Evolutionary conservation across 768 basidiomycete genomes (phyloP).

Genomic region (Rhodotorula taiwanensis): DNA sequence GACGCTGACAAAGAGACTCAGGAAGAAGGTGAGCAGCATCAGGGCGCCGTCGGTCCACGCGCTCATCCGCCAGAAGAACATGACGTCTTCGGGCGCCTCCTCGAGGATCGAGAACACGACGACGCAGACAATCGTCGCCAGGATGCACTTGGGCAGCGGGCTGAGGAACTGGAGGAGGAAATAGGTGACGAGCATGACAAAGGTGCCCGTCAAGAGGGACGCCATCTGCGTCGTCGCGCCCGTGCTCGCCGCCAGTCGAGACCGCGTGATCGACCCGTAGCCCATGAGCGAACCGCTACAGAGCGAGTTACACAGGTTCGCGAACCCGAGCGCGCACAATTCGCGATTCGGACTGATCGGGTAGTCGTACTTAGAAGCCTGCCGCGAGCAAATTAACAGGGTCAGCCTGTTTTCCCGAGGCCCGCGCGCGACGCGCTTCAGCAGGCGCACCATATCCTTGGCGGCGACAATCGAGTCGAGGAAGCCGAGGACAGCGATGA

Average conservation of each 20-base stretch:
- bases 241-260: conserved; percentile 81
- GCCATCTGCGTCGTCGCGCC: conserved; percentile 87
- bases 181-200: conserved; percentile 65
- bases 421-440: too few species aligned
- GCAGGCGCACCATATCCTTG: conserved; percentile 54
- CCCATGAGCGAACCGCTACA: conserved; percentile 85
- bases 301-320: conserved; percentile 54
- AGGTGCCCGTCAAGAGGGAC: conserved; percentile 24
- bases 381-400: neutral
- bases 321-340: conserved; percentile 69
- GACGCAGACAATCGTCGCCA: conserved; percentile 76
- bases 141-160: conserved; percentile 79
- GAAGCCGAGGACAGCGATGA: conserved; percentile 79
- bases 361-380: conserved; percentile 26
- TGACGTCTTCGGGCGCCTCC: conserved; percentile 79
- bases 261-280: conserved; percentile 85
- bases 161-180: conserved; percentile 80
- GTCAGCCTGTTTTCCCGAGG: neutral
- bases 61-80: conserved; percentile 52
- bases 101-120: conserved; percentile 53
- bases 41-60: conserved; percentile 86
- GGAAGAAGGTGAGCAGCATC: conserved; percentile 78
- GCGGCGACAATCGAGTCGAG: conserved; percentile 92
- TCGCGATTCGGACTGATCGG: conserved; percentile 71
- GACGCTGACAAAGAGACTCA: conserved; percentile 81